Evolutionary conservation across 805 yeast species (phyloP), one percentile per base, ranked within the genome.

Genomic region (Cyberlindnera mycetangii): DNA sequence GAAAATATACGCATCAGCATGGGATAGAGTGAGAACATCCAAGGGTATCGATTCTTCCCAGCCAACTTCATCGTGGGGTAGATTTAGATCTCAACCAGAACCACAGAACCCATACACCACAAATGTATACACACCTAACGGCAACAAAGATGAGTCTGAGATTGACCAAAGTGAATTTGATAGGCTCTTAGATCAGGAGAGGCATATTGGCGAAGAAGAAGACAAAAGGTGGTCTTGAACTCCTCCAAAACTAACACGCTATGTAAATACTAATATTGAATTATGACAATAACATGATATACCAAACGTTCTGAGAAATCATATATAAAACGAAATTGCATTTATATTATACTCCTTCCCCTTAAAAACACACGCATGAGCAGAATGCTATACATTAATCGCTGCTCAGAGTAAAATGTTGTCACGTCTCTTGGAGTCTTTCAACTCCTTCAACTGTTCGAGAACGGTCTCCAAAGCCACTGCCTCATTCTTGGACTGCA

Each of bases 401-500:
- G n/a, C n/a, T 5, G 9, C 24, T 44, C 45, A 59, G 34, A 53
- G 32, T 47, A 59, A 51, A 20, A 54, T 75, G 64, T 87, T 88
- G 63, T 85, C 95, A 45, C 65, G 62, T 74, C 95, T 85, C 75
- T 80, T 86, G 49, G 81, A 80, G 31, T 75, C 83, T 69, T 80
- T 84, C 70, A 93, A 79, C 33, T 63, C 69, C 55, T 69, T 61
- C 69, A 93, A 74, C 69, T 86, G 85, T 50, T 73, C 66, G 48
- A 90, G 73, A 48, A 92, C 95, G 18, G 73, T 76, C 32, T 79
- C 87, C 51, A 92, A 76, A 38, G 78, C 66, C 44, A 89, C 79
- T 59, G 89, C 85, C 42, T 83, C 97, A 57, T 83, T 83, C 85
- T 92, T 93, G 68, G 87, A 87, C 75, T 93, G 98, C 70, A 87